Base-by-base conservation (phyloP, 306 rosid species). In the Sindora glabra region DNA sequence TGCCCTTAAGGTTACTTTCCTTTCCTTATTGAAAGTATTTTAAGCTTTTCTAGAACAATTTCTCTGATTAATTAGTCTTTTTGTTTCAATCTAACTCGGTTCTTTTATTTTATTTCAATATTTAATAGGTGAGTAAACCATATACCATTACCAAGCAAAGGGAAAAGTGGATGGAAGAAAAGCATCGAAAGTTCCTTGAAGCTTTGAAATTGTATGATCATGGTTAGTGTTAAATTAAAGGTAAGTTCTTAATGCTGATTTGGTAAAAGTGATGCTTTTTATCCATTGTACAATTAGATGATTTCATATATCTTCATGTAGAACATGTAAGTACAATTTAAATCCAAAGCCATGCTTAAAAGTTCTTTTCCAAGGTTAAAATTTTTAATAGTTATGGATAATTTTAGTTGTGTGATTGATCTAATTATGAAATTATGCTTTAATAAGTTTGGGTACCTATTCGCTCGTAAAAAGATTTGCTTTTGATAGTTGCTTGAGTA, bases 341-440 rank as follows among this genome's bases (percentile, higher is more conserved):
- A 79, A 92, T 92, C 67, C 90, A 96, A 74, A 92, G 96, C 73
- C 99, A 92, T 82, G 99, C 99, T 65, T 96, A 92, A 67, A 92
- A 92, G 77, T 92, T 92, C 79, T 92, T 92, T 80, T 83, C 96
- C 72, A 92, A 92, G 98, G 98, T 92, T 32, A 15, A 54, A 36
- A 38, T 23, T 74, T 41, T 27, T 34, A 18, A n/a, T 45, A 68
- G 64, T 26, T 50, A 63, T 53, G 15, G 30, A 32, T 50, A 29
- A 48, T 55, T 62, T 2, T 34, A n/a, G n/a, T 48, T 37, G 22
- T 36, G 33, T 11, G 9, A 3, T 38, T 33, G 27, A 39, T 23
- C 23, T 32, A 58, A n/a, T 45, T n/a, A 22, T 15, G 5, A 34
- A 51, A 18, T 22, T 54, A n/a, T 10, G 45, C 42, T 37, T 57